These are phyloP conservation scores for Camellia lanceoleosa DNA, from an alignment of 148 eudicot genomes.

Conservation along the genomic window DNA sequence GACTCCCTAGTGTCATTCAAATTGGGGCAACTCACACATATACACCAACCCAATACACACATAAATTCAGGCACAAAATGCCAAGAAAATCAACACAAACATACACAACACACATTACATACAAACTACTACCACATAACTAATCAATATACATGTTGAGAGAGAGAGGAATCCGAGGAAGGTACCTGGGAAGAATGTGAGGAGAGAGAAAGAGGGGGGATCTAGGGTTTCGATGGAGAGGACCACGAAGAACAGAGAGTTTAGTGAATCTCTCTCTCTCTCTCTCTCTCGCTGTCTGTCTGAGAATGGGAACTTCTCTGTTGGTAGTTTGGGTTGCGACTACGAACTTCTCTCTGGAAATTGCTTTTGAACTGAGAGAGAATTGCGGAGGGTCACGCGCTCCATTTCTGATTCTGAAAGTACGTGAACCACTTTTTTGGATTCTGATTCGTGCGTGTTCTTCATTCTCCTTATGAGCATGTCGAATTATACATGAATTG, in stretches of 20 bases:
- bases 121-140: not conserved
- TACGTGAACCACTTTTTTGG: not conserved
- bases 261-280: constrained; percentile 9
- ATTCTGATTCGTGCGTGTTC: constrained; percentile 1
- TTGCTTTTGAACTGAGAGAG: not conserved
- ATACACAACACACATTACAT: not conserved
- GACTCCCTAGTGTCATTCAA: not conserved
- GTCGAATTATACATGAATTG: not conserved
- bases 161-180: not conserved
- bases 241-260: not conserved
- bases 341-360: not conserved
- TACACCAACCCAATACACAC: not conserved
- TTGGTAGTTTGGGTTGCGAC: not conserved
- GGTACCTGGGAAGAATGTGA: constrained; percentile 10
- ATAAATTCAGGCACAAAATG: constrained; percentile 1
- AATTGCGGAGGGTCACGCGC: not conserved
- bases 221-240: constrained; percentile 15
- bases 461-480: not conserved
- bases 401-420: not conserved
- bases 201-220: constrained; percentile 1
- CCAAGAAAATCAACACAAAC: not conserved
- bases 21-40: constrained; percentile 9
- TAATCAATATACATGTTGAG: not conserved
- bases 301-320: not conserved
- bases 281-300: not conserved